Conservation (phyloP, 306 rosid species). For the Malus sylvestris region DNA sequence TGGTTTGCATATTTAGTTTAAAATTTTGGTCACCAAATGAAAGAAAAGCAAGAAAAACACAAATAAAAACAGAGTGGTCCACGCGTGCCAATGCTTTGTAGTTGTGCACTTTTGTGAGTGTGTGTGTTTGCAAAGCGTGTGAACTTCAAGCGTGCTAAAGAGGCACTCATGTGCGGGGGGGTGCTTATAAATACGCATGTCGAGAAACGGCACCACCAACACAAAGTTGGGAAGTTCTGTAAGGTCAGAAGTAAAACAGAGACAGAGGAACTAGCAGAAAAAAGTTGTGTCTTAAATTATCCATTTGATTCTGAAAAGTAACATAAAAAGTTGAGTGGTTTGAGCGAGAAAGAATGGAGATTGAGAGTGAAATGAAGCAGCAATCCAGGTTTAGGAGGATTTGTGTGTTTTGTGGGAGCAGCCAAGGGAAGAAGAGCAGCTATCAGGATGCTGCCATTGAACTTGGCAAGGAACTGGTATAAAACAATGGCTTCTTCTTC, state of each 20-base stretch:
- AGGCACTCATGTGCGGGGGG: slow-evolving; percentile 45
- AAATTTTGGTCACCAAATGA: not conserved
- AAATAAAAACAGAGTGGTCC: slow-evolving; percentile 34
- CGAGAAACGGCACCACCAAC: slow-evolving; percentile 12
- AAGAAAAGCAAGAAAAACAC: not conserved
- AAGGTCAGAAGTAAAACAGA: slow-evolving; percentile 21
- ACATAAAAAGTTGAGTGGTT: slow-evolving; percentile 3
- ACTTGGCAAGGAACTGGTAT: slow-evolving; percentile 97
- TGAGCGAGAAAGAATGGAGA: slow-evolving; percentile 27
- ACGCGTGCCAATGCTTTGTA: slow-evolving; percentile 43
- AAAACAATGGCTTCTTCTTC: slow-evolving; percentile 13
- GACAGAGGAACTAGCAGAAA: slow-evolving; percentile 15
- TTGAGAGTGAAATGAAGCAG: slow-evolving; percentile 48
- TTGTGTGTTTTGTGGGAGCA: slow-evolving; percentile 98
- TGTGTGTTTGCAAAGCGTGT: not conserved
- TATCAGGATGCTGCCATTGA: slow-evolving; percentile 94
- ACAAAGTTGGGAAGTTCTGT: slow-evolving; percentile 3
- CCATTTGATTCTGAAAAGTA: slow-evolving; percentile 8
- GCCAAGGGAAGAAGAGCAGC: slow-evolving; percentile 89
- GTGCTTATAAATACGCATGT: slow-evolving; percentile 44
- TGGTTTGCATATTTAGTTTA: too few relatives aligned
- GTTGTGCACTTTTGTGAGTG: not conserved
- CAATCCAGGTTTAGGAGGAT: slow-evolving; percentile 78
- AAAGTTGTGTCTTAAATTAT: not conserved
- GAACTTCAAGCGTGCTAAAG: slow-evolving; percentile 27